Evolutionary conservation across 441 rosid species (phyloP).

Genomic region (Brassica hybrid): DNA sequence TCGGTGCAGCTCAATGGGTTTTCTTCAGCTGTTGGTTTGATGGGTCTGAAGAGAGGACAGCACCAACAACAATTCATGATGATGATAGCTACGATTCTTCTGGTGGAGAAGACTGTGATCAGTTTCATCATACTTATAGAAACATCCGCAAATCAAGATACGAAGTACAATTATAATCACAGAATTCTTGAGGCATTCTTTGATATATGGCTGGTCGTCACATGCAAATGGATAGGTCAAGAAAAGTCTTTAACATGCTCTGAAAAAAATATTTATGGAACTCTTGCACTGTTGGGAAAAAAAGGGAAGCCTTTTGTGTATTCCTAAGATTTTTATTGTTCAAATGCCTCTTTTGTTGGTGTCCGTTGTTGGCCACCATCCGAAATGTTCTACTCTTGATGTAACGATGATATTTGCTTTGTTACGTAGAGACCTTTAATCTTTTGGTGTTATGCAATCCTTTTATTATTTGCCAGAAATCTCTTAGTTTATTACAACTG

Average conservation of each 20-base stretch:
- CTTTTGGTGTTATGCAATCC: neutral
- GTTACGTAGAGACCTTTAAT: neutral
- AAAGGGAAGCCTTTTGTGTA: no score
- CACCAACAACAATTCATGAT: slow-evolving; percentile 45
- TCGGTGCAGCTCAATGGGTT: slow-evolving; percentile 59
- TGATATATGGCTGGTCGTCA: neutral
- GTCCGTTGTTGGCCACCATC: no score
- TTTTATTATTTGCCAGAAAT: no score
- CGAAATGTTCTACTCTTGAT: slow-evolving; percentile 1
- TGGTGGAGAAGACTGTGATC: slow-evolving; percentile 97
- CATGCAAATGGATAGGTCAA: neutral
- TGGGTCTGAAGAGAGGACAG: slow-evolving; percentile 35
- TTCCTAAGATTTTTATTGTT: no score
- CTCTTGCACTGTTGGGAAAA: neutral
- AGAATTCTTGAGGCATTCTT: neutral
- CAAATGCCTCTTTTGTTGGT: no score
- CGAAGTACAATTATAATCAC: slow-evolving; percentile 41
- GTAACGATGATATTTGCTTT: neutral
- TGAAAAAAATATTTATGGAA: neutral
- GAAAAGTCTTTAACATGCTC: neutral
- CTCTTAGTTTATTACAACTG: no score
- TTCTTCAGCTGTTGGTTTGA: slow-evolving; percentile 47
- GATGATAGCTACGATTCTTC: slow-evolving; percentile 92
- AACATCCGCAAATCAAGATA: slow-evolving; percentile 64
- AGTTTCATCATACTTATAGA: slow-evolving; percentile 68